Base-by-base conservation (phyloP, 495 filamentous ascomycete species). In the Aspergillus affinis region DNA sequence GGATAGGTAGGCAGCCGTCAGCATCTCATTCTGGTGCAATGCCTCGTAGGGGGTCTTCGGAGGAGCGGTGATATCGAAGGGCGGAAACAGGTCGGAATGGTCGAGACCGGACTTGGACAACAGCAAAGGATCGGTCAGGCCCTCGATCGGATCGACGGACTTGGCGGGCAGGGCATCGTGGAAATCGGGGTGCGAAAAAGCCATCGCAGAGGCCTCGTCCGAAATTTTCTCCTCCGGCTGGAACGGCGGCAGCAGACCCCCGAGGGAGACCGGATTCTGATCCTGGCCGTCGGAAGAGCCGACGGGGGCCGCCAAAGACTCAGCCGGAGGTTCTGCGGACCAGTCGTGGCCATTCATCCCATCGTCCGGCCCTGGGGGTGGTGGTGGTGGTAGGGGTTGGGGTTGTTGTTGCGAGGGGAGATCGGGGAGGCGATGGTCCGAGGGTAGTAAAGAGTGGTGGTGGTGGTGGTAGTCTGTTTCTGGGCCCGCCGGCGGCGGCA, bases 21-120 rank as follows among this genome's bases (percentile, higher is more conserved):
- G 65, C 55, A 77, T 63, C 44, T 81, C 75, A 58, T 78, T 75
- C 23, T 78, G 77, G 41, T 77, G 72, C 8, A 78, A 65, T 47
- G 70, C 70, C 48, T 75, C 76, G 41, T 76, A 66, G n/a, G 74
- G 64, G 51, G 70, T 71, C 59, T 72, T 75, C 9, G 75, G 68
- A 44, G 64, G 64, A 17, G 61, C 65, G 17, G 69, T 65, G 27
- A 75, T 65, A 49, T 80, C 77, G 51, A 78, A 74, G 10, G 77
- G 57, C 27, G 69, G 65, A 9, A 80, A 73, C 19, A 78, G 65
- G n/a, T 73, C 76, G 51, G 72, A 59, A 45, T 76, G 68, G 8
- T 77, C 75, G n/a, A 70, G 51, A 49, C 51, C 59, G 26, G 69
- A 55, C 55, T 76, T 78, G 15, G 71, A 50, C 54, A 74, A 61